Percentiles rank a stretch among this genome's conserved stretches.
Evolutionary conservation across 2,329 filamentous ascomycete genomes (phyloP).

Genomic region (Blumeriella jaapii): DNA sequence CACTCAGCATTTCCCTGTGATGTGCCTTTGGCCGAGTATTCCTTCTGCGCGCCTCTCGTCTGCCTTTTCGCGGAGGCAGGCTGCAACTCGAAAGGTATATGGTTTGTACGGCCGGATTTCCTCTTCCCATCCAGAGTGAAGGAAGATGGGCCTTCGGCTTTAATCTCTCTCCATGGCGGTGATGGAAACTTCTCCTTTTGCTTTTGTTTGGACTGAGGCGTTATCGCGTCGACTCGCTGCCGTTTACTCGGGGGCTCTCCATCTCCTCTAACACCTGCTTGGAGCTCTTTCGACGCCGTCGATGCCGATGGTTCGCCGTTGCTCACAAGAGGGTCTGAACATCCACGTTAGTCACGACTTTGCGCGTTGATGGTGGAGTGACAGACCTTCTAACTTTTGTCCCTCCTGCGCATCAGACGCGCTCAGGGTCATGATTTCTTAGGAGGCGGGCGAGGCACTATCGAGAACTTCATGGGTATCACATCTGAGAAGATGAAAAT

Average conservation of each 20-base stretch:
- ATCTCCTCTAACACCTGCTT: slow-evolving; percentile 24
- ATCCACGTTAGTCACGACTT: slow-evolving; percentile 11
- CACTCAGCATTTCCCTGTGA: slow-evolving; percentile 18
- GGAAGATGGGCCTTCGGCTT: slow-evolving; percentile 76
- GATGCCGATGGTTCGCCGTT: too few species aligned
- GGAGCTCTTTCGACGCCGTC: slow-evolving; percentile 22
- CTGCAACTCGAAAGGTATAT: slow-evolving; percentile 40
- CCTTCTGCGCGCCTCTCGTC: slow-evolving; percentile 36
- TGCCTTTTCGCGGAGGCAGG: slow-evolving; percentile 38
- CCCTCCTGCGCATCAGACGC: slow-evolving; percentile 25
- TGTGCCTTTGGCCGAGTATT: slow-evolving; percentile 21
- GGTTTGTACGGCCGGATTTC: slow-evolving; percentile 54
- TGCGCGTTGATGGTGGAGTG: slow-evolving; percentile 2
- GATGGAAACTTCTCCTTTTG: slow-evolving; percentile 45
- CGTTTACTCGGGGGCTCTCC: slow-evolving; percentile 50
- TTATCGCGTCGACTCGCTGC: slow-evolving; percentile 44
- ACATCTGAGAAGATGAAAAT: slow-evolving; percentile 47
- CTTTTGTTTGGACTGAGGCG: slow-evolving; percentile 31
- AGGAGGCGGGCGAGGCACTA: slow-evolving; percentile 25
- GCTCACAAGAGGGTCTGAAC: slow-evolving; percentile 17
- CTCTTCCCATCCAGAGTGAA: slow-evolving; percentile 64
- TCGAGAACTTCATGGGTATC: slow-evolving; percentile 42
- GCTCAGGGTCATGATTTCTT: slow-evolving; percentile 27
- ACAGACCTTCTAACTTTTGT: slow-evolving; percentile 23
- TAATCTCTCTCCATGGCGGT: slow-evolving; percentile 85